These are phyloP conservation scores for Hypoxylon sp. DNA, from an alignment of 2,329 filamentous ascomycete genomes.

Conservation along the genomic window DNA sequence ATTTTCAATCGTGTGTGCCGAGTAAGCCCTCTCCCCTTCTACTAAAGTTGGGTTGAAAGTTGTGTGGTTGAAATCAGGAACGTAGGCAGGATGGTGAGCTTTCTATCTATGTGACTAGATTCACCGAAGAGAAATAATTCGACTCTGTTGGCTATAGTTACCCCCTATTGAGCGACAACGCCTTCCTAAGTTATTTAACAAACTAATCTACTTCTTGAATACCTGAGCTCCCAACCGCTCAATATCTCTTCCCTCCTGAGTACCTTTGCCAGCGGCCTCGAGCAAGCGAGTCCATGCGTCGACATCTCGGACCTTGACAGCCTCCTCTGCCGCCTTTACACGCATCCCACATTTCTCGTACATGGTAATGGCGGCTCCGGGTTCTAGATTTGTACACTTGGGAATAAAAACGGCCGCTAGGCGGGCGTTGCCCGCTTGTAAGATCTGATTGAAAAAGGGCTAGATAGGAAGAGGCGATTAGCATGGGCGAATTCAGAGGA, in stretches of 20 bases:
- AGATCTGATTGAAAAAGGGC: constrained; percentile 91
- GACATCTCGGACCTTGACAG: constrained; percentile 82
- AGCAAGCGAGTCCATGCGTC: constrained; percentile 80
- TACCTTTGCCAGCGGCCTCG: constrained; percentile 77
- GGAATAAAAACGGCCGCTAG: constrained; percentile 86
- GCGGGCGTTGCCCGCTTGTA: constrained; percentile 90
- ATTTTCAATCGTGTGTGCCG: not conserved
- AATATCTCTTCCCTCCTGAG: constrained; percentile 79
- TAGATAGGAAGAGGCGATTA: constrained; percentile 53
- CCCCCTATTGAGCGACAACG: not conserved
- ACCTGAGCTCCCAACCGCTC: constrained; percentile 78
- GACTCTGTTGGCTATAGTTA: constrained; percentile 6
- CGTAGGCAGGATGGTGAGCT: not conserved
- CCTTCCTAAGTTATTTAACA: not conserved
- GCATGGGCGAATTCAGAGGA: not conserved
- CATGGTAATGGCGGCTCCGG: constrained; percentile 84
- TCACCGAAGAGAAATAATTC: not conserved
- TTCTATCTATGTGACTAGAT: not conserved
- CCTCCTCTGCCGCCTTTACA: constrained; percentile 91
- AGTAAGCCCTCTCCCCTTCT: not conserved
- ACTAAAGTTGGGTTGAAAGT: not conserved
- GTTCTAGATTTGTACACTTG: constrained; percentile 81
- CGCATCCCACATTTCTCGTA: constrained; percentile 96
- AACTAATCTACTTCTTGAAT: constrained; percentile 61
- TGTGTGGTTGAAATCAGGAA: not conserved